Percentiles rank a stretch among this genome's conserved stretches.
These are phyloP conservation scores for Claviceps digitariae DNA, from an alignment of 2,329 filamentous ascomycete genomes.

Conservation along the genomic window DNA sequence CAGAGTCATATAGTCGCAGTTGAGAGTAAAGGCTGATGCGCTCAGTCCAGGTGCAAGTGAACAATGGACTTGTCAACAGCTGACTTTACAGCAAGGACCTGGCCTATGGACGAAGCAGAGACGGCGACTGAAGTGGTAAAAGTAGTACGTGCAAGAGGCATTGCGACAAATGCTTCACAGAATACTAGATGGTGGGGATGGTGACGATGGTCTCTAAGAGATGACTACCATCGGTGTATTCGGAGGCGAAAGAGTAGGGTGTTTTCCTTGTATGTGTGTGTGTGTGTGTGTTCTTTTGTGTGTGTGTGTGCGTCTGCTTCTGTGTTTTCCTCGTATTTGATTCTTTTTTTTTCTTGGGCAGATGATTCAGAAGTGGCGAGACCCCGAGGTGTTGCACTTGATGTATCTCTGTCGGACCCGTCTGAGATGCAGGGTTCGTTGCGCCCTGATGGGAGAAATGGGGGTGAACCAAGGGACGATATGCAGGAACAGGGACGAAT, in stretches of 20 bases:
- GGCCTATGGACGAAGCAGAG: slow-evolving; percentile 47
- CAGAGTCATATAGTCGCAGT: slow-evolving; percentile 20
- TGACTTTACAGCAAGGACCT: slow-evolving; percentile 40
- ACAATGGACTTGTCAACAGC: slow-evolving; percentile 24
- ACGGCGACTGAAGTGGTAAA: slow-evolving; percentile 46
- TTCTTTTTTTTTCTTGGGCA: background rate
- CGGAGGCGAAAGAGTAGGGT: background rate
- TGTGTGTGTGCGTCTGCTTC: background rate
- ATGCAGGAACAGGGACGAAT: slow-evolving; percentile 18
- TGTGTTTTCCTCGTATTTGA: background rate
- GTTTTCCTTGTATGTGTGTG: background rate
- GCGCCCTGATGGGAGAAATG: background rate
- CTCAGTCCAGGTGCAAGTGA: slow-evolving; percentile 28
- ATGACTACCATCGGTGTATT: slow-evolving; percentile 21
- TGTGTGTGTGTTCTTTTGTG: too few species aligned
- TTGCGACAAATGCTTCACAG: slow-evolving; percentile 30
- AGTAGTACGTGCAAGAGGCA: slow-evolving; percentile 41
- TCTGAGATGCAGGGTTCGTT: background rate
- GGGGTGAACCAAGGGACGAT: slow-evolving; percentile 7
- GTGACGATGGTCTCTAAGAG: slow-evolving; percentile 17
- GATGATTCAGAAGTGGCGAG: background rate
- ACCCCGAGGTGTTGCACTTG: background rate
- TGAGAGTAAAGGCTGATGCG: slow-evolving; percentile 24
- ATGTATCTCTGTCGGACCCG: background rate
- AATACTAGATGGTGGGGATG: slow-evolving; percentile 9